phyloP scores from a whole-genome alignment of 331 rosid species.

The Stylosanthes scabra region DNA sequence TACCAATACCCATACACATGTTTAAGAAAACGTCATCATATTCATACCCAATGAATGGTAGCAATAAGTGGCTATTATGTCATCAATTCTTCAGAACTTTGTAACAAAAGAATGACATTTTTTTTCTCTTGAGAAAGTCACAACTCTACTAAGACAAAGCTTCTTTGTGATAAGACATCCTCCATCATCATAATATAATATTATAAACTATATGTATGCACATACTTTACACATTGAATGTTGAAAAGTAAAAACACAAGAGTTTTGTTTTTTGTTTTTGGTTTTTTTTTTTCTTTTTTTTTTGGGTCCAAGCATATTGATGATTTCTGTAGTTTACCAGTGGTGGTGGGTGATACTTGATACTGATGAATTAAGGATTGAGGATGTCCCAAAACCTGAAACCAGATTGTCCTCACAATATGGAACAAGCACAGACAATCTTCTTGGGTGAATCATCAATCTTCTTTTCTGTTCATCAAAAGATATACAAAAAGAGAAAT shows the following conservation, averaged over 20 bases:
- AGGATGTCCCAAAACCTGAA: slow-evolving; percentile 39
- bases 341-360: slow-evolving; percentile 11
- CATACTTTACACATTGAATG: slow-evolving; percentile 63
- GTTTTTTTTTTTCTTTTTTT: no score
- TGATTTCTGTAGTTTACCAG: slow-evolving; percentile 53
- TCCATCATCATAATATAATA: slow-evolving; percentile 23
- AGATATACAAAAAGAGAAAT: neutral
- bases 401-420: slow-evolving; percentile 64
- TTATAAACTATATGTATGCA: slow-evolving; percentile 51
- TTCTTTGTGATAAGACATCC: slow-evolving; percentile 43
- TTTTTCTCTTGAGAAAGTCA: slow-evolving; percentile 24
- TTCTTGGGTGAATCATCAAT: slow-evolving; percentile 83
- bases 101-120: slow-evolving; percentile 54
- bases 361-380: slow-evolving; percentile 32
- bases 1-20: neutral
- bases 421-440: slow-evolving; percentile 86
- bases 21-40: slow-evolving; percentile 12
- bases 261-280: slow-evolving; percentile 1
- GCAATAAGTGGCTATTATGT: slow-evolving; percentile 46
- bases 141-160: slow-evolving; percentile 43
- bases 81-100: slow-evolving; percentile 44
- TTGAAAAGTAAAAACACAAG: slow-evolving; percentile 44
- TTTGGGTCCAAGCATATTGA: slow-evolving; percentile 19
- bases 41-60: slow-evolving; percentile 31
- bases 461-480: slow-evolving; percentile 80